Evolutionary conservation across 2,329 filamentous ascomycete species (phyloP).

Genomic region (Alternaria triticimaculans): DNA sequence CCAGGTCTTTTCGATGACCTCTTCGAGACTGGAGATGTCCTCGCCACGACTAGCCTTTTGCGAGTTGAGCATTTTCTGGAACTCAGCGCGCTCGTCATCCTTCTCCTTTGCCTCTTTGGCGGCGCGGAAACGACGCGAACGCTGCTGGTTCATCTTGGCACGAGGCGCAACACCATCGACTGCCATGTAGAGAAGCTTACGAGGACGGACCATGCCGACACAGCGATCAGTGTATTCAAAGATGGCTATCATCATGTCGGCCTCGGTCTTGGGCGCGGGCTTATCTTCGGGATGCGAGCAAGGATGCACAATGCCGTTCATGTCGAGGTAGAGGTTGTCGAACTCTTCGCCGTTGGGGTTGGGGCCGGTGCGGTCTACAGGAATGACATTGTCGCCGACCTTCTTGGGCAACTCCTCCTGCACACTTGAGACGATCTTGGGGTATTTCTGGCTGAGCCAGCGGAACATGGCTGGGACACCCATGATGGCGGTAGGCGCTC

Average conservation of each 20-base stretch:
- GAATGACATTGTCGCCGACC: constrained; percentile 83
- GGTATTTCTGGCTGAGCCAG: constrained; percentile 97
- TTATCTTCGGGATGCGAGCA: constrained; percentile 97
- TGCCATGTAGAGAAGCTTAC: constrained; percentile 96
- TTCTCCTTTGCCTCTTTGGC: constrained; percentile 95
- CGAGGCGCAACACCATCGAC: constrained; percentile 97
- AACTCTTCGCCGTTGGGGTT: constrained; percentile 99
- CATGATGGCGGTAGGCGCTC: constrained; percentile 62
- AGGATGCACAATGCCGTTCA: constrained; percentile 99
- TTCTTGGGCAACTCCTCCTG: constrained; percentile 82
- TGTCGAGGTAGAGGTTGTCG: constrained; percentile 97
- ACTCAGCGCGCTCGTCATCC: constrained; percentile 86
- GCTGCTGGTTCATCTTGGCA: constrained; percentile 99
- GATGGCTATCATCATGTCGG: constrained; percentile 99
- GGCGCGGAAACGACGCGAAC: constrained; percentile 91
- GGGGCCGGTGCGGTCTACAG: constrained; percentile 80
- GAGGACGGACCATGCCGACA: constrained; percentile 96
- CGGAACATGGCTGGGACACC: constrained; percentile 94
- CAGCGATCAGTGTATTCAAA: constrained; percentile 99
- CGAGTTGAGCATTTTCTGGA: constrained; percentile 81
- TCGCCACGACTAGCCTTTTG: constrained; percentile 63
- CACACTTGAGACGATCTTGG: constrained; percentile 93
- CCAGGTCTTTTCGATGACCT: constrained; percentile 85
- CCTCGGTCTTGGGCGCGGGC: constrained; percentile 88
- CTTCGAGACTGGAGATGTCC: constrained; percentile 67